phyloP scores from a whole-genome alignment of 2,329 filamentous ascomycete genomes.

The Fusarium scirpi region DNA sequence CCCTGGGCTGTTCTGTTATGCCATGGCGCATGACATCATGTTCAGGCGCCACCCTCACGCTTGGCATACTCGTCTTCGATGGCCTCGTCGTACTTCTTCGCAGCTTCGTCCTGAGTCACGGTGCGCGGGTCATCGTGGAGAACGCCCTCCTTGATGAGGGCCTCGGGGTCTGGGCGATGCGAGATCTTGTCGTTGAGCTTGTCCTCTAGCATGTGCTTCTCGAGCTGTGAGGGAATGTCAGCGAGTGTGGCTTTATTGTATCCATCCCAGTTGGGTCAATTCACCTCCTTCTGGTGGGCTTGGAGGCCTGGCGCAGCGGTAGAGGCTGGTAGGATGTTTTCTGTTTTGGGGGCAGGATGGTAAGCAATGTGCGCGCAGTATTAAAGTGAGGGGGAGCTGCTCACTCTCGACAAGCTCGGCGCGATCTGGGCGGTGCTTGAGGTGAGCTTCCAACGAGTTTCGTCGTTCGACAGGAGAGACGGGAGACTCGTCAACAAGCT shows the following conservation, averaged over 20 bases:
- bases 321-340: constrained; percentile 87
- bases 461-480: constrained; percentile 67
- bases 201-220: constrained; percentile 89
- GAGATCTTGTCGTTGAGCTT: constrained; percentile 88
- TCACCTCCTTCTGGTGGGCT: constrained; percentile 80
- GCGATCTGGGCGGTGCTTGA: constrained; percentile 79
- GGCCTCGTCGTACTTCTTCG: constrained; percentile 69
- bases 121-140: constrained; percentile 75
- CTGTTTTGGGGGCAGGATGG: constrained; percentile 56
- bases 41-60: constrained; percentile 70
- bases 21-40: constrained; percentile 42
- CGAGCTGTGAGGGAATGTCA: constrained; percentile 62
- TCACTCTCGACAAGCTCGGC: constrained; percentile 83
- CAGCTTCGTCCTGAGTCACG: constrained; percentile 50
- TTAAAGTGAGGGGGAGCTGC: constrained; percentile 49
- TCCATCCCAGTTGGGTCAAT: constrained; percentile 28
- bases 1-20: not conserved
- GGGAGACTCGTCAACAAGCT: constrained; percentile 62
- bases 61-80: constrained; percentile 75
- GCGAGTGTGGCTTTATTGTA: constrained; percentile 10
- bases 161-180: constrained; percentile 79
- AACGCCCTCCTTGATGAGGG: constrained; percentile 83
- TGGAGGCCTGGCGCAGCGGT: constrained; percentile 82
- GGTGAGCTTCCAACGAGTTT: constrained; percentile 79
- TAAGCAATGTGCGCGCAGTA: constrained; percentile 49